Evolutionary conservation across 169 alveolate species (phyloP).

Genomic region (Theileria equi): DNA sequence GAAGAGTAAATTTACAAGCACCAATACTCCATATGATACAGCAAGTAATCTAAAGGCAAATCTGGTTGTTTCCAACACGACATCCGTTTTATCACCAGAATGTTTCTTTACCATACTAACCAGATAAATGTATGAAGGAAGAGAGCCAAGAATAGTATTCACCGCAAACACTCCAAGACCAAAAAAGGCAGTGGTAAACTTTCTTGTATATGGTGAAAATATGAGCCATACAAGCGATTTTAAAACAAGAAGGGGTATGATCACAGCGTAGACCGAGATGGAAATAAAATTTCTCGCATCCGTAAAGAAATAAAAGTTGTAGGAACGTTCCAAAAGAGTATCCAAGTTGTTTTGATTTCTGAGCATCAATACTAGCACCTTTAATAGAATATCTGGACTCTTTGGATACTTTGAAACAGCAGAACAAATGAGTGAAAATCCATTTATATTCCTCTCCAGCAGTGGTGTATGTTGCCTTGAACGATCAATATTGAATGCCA

Average conservation of each 20-base stretch:
- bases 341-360: slow-evolving; percentile 60
- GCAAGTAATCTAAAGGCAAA: slow-evolving; percentile 20
- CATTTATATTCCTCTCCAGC: slow-evolving; percentile 29
- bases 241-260: slow-evolving; percentile 37
- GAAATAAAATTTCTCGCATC: slow-evolving; percentile 11
- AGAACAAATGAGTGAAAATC: slow-evolving; percentile 49
- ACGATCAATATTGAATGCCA: slow-evolving; percentile 38
- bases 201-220: slow-evolving; percentile 16
- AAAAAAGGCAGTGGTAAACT: slow-evolving; percentile 18
- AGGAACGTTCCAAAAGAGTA: slow-evolving; percentile 46
- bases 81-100: slow-evolving; percentile 1
- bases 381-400: slow-evolving; percentile 32
- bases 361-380: slow-evolving; percentile 14
- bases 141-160: slow-evolving; percentile 39
- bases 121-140: slow-evolving; percentile 32
- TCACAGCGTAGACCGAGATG: slow-evolving; percentile 13
- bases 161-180: slow-evolving; percentile 4
- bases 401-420: not conserved
- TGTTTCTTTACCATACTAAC: not conserved
- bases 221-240: slow-evolving; percentile 15
- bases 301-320: slow-evolving; percentile 31
- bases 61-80: not conserved
- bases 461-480: slow-evolving; percentile 51
- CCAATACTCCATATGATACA: not conserved
- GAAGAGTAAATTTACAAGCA: slow-evolving; percentile 6